Percentiles rank a stretch among this genome's conserved stretches.
Evolutionary conservation across 1,139 yeast genomes (phyloP).

Genomic region (Ogataea hybrid): DNA sequence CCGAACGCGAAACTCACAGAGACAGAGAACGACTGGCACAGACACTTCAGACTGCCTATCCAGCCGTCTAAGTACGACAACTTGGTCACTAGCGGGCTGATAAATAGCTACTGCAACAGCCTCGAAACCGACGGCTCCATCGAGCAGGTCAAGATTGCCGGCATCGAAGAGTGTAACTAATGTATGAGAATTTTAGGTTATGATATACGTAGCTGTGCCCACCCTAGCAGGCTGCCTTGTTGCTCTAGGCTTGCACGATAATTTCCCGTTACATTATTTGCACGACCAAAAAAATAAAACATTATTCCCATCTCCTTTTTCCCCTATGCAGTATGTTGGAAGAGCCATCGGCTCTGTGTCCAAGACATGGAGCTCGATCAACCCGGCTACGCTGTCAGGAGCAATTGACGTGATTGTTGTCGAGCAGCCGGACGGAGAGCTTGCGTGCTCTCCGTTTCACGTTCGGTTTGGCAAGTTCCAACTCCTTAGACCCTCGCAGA

Average conservation of each 20-base stretch:
- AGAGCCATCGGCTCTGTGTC: conserved; percentile 93
- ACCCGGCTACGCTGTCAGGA: conserved; percentile 94
- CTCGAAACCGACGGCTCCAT: conserved; percentile 61
- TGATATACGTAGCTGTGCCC: no score
- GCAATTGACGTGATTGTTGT: conserved; percentile 97
- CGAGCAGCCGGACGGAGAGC: conserved; percentile 82
- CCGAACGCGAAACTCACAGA: conserved; percentile 54
- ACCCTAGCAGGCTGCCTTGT: neutral
- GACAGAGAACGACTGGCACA: conserved; percentile 65
- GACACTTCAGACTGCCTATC: conserved; percentile 63
- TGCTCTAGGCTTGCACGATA: neutral
- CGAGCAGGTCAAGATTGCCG: conserved; percentile 60
- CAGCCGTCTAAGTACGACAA: conserved; percentile 79
- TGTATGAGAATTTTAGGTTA: conserved; percentile 38
- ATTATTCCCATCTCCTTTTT: conserved; percentile 2
- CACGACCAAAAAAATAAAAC: conserved; percentile 28
- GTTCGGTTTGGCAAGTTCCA: conserved; percentile 94
- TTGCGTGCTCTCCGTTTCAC: conserved; percentile 95
- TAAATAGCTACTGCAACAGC: conserved; percentile 68
- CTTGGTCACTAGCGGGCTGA: conserved; percentile 66
- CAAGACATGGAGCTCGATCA: conserved; percentile 95
- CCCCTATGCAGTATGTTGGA: conserved; percentile 84
- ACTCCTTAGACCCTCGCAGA: conserved; percentile 91
- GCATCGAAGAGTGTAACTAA: conserved; percentile 29
- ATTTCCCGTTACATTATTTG: neutral